Percentiles rank a stretch among this genome's conserved stretches.
Conservation (phyloP, 2,329 filamentous ascomycete genomes). For the Cladosporium sp. region DNA sequence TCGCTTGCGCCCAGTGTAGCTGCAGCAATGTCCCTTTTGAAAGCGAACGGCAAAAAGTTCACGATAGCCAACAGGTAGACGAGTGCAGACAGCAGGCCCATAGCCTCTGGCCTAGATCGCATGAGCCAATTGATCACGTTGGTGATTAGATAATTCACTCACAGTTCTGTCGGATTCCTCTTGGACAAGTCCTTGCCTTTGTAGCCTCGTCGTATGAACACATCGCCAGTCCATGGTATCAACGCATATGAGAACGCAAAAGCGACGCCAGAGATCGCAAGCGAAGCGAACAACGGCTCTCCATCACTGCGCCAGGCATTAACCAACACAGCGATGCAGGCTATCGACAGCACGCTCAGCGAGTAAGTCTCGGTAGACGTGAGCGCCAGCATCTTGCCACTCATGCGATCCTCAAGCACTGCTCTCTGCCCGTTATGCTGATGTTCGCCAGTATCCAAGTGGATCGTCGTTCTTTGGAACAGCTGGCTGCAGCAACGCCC, state of each 20-base stretch:
- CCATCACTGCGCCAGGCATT: constrained; percentile 83
- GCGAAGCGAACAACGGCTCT: constrained; percentile 80
- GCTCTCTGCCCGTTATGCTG: neutral
- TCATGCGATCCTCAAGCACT: neutral
- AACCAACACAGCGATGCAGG: constrained; percentile 67
- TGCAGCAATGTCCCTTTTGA: constrained; percentile 96
- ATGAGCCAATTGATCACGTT: neutral
- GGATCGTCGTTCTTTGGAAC: neutral
- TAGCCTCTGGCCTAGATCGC: constrained; percentile 70
- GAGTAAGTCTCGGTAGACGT: constrained; percentile 53
- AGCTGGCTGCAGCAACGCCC: constrained; percentile 1
- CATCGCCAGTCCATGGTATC: constrained; percentile 87
- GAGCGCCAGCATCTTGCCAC: constrained; percentile 30
- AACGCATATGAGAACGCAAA: constrained; percentile 79
- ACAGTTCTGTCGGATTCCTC: constrained; percentile 69
- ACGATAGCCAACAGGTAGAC: constrained; percentile 89
- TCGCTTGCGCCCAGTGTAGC: constrained; percentile 93
- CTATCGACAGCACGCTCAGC: constrained; percentile 60
- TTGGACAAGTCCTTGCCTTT: constrained; percentile 89
- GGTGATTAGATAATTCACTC: constrained; percentile 28
- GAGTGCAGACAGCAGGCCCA: constrained; percentile 89
- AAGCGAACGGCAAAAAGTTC: constrained; percentile 90
- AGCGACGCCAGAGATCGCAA: constrained; percentile 79
- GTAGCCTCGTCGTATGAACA: constrained; percentile 82
- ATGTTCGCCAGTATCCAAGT: neutral